A percentile compares a stretch with the other conserved stretches of the same genome.
Conservation (phyloP, 495 filamentous ascomycete genomes). For the Barbatosphaeria neglecta region DNA sequence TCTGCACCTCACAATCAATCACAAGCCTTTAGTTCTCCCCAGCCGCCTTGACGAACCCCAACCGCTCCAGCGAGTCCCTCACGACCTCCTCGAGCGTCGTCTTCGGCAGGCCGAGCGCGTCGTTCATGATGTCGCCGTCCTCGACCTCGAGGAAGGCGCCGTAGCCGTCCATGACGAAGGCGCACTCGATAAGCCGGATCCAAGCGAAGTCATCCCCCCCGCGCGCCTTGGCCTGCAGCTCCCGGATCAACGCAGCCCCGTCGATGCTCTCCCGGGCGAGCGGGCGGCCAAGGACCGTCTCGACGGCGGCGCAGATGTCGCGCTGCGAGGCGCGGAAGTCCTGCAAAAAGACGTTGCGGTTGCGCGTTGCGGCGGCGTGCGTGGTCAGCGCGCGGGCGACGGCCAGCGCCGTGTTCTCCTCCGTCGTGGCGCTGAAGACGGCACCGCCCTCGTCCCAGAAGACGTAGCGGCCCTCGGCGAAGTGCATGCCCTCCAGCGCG, state of each 20-base stretch:
- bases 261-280: background rate
- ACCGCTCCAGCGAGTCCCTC: background rate
- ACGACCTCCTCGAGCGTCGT: background rate
- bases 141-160: background rate
- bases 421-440: conserved; percentile 27
- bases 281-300: background rate
- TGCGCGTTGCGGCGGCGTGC: conserved; percentile 27
- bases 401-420: conserved; percentile 23
- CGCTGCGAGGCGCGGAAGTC: conserved; percentile 14
- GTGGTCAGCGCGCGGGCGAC: conserved; percentile 19
- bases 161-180: background rate
- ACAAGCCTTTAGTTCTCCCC: too few relatives aligned
- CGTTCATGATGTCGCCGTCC: background rate
- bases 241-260: background rate
- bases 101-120: background rate
- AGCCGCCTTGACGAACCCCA: background rate
- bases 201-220: background rate
- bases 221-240: background rate
- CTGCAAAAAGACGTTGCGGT: conserved; percentile 24
- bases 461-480: conserved; percentile 14
- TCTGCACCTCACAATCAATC: too few relatives aligned
- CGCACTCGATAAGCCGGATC: background rate
- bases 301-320: background rate
- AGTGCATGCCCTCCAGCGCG: conserved; percentile 21
- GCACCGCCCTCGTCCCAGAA: conserved; percentile 32